phyloP scores from a whole-genome alignment of 768 basidiomycete genomes.

The Termitomyces sp. region DNA sequence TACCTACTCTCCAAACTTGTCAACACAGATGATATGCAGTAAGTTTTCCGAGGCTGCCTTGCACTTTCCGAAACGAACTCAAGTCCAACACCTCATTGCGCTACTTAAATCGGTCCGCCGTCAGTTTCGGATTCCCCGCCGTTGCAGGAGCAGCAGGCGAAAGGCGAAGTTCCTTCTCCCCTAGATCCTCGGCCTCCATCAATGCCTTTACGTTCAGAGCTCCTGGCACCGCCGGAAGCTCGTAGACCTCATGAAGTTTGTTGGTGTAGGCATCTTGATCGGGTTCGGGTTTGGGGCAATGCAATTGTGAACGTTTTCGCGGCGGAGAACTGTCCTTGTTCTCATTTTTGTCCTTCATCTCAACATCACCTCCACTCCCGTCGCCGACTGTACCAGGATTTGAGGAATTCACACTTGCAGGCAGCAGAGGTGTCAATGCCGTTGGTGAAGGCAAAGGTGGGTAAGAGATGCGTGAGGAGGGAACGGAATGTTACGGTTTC shows the following conservation, averaged over 20 bases:
- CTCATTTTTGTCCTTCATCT: slow-evolving; percentile 10
- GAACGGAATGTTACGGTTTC: slow-evolving; percentile 62
- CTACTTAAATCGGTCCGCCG: slow-evolving; percentile 50
- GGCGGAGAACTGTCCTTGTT: slow-evolving; percentile 27
- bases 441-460: slow-evolving; percentile 11
- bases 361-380: neutral
- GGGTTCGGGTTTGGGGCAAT: slow-evolving; percentile 28
- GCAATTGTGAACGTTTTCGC: slow-evolving; percentile 38
- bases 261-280: slow-evolving; percentile 36
- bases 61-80: slow-evolving; percentile 54
- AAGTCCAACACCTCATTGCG: slow-evolving; percentile 68
- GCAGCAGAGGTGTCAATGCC: slow-evolving; percentile 7
- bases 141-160: slow-evolving; percentile 10
- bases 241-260: slow-evolving; percentile 27
- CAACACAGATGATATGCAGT: slow-evolving; percentile 53
- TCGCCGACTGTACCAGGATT: neutral
- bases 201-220: slow-evolving; percentile 13
- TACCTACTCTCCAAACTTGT: slow-evolving; percentile 8
- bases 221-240: neutral
- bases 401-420: neutral
- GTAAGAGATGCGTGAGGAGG: slow-evolving; percentile 52
- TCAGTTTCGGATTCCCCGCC: slow-evolving; percentile 19
- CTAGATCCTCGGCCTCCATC: slow-evolving; percentile 19
- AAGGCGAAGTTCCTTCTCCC: slow-evolving; percentile 17
- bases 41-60: slow-evolving; percentile 66